Percentiles rank a stretch among this genome's conserved stretches.
These are phyloP conservation scores for Aristolochia fimbriata DNA, from an alignment of 164 flowering plant species.

Conservation along the genomic window DNA sequence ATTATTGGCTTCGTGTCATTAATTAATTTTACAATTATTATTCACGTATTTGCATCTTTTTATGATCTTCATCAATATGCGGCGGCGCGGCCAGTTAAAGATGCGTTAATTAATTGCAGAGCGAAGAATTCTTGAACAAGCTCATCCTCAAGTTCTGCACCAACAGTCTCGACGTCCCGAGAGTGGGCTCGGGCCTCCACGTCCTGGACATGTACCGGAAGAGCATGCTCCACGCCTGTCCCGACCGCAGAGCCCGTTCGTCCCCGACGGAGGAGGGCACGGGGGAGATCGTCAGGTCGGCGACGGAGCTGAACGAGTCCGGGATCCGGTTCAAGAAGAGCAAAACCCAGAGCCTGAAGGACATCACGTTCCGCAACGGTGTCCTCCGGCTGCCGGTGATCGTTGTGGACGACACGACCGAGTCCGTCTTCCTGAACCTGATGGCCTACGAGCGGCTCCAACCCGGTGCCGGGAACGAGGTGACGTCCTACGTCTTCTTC, in stretches of 20 bases:
- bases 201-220: slow-evolving; percentile 33
- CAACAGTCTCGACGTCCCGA: not conserved
- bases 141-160: slow-evolving; percentile 26
- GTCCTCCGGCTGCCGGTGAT: slow-evolving; percentile 33
- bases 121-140: slow-evolving; percentile 11
- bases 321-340: slow-evolving; percentile 41
- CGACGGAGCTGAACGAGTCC: slow-evolving; percentile 41
- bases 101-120: too few species aligned
- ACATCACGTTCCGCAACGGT: slow-evolving; percentile 36
- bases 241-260: not conserved
- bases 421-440: slow-evolving; percentile 36
- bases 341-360: slow-evolving; percentile 25
- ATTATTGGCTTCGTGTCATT: not conserved
- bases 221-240: slow-evolving; percentile 19
- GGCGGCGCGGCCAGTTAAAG: too few species aligned
- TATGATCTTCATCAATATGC: too few species aligned
- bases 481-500: slow-evolving; percentile 40
- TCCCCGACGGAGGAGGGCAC: not conserved
- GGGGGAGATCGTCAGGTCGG: slow-evolving; percentile 16
- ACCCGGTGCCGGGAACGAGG: slow-evolving; percentile 39
- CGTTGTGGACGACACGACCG: slow-evolving; percentile 37
- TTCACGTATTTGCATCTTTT: too few species aligned
- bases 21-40: too few species aligned
- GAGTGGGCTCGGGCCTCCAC: slow-evolving; percentile 29
- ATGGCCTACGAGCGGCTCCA: slow-evolving; percentile 50